These are phyloP conservation scores for Naganishia vaughanmartiniae DNA, from an alignment of 768 basidiomycete species.

Conservation along the genomic window DNA sequence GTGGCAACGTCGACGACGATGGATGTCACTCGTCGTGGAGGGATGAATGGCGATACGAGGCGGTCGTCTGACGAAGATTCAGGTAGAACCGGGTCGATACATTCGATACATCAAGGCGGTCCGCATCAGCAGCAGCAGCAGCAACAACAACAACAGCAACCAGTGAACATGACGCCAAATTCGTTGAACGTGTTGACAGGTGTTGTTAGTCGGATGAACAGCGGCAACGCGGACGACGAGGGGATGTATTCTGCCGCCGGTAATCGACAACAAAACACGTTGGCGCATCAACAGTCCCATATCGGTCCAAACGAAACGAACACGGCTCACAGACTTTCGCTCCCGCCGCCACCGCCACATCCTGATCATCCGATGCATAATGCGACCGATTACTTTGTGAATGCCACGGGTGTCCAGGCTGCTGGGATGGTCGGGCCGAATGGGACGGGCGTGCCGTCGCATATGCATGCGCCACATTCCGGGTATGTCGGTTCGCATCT, in stretches of 20 bases:
- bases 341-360: conserved; percentile 11
- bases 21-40: not conserved
- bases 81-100: not conserved
- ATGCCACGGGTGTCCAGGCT: not conserved
- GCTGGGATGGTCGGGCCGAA: not conserved
- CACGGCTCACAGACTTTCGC: not conserved
- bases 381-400: conserved; percentile 17
- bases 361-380: conserved; percentile 20
- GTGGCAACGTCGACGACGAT: too few species aligned
- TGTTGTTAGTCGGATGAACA: conserved; percentile 61
- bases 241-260: conserved; percentile 3
- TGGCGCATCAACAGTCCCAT: conserved; percentile 2
- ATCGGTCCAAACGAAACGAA: not conserved
- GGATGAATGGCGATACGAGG: conserved; percentile 1
- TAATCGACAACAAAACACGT: not conserved
- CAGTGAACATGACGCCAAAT: conserved; percentile 62
- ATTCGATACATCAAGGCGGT: conserved; percentile 22
- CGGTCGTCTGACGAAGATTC: conserved; percentile 8
- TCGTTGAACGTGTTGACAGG: conserved; percentile 75
- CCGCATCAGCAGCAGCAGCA: conserved; percentile 40
- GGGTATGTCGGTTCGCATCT: conserved; percentile 11
- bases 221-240: not conserved
- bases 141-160: conserved; percentile 33
- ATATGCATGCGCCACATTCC: not conserved
- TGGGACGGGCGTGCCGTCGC: not conserved